Conservation (phyloP, 2,329 filamentous ascomycete species). For the Sporothrix schenckii region DNA sequence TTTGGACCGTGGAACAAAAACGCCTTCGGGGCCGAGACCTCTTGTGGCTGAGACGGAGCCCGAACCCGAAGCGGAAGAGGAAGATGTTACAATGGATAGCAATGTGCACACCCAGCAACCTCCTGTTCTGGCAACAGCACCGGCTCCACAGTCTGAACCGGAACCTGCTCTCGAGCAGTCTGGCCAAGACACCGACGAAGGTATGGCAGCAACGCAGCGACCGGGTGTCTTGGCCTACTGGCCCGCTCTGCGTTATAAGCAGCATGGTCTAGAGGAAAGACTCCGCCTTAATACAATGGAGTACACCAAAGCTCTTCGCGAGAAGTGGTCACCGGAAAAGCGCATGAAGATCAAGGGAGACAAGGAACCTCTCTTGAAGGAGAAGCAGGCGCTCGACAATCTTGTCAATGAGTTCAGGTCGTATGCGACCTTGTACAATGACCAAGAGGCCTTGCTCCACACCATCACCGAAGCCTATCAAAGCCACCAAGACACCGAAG, state of each 20-base stretch:
- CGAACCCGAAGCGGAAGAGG: neutral
- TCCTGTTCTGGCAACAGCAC: neutral
- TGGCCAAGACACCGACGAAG: conserved; percentile 18
- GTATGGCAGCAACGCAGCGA: conserved; percentile 28
- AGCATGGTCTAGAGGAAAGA: conserved; percentile 47
- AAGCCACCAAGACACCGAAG: conserved; percentile 55
- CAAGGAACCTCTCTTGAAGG: conserved; percentile 52
- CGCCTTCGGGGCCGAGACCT: neutral
- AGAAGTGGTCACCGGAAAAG: conserved; percentile 51
- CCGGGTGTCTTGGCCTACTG: conserved; percentile 34
- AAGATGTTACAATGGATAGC: conserved; percentile 21
- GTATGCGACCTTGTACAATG: conserved; percentile 48
- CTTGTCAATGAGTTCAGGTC: conserved; percentile 49
- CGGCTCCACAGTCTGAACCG: neutral
- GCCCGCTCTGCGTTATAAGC: conserved; percentile 39
- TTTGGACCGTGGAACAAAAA: neutral
- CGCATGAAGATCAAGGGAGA: conserved; percentile 54
- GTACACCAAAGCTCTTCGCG: conserved; percentile 53
- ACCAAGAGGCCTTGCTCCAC: conserved; percentile 52
- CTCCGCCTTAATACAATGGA: conserved; percentile 53
- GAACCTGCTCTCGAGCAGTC: neutral
- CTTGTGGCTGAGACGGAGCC: neutral
- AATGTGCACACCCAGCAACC: neutral
- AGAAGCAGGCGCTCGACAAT: conserved; percentile 50
- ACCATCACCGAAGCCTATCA: conserved; percentile 56